Evolutionary conservation across 345 rosid species (phyloP).

Genomic region (Physaria fendleri): DNA sequence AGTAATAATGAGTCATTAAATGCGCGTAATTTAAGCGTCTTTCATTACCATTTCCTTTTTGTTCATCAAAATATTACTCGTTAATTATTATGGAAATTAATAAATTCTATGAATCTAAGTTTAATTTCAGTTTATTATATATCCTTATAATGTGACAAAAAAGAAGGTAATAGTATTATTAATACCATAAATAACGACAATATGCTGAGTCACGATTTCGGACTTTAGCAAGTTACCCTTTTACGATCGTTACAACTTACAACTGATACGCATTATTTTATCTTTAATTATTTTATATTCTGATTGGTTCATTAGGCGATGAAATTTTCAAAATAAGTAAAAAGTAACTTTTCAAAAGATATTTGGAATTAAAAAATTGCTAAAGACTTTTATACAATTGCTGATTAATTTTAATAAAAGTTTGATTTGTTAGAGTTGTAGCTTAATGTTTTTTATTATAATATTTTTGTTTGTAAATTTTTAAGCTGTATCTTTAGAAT

Average conservation of each 20-base stretch:
- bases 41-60: neutral
- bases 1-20: neutral
- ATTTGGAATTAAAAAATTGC: neutral
- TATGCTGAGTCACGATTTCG: constrained; percentile 3
- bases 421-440: no score
- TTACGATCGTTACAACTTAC: neutral
- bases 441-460: no score
- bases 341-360: no score
- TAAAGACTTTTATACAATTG: neutral
- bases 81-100: neutral
- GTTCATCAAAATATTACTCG: neutral
- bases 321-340: neutral
- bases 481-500: no score
- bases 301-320: neutral
- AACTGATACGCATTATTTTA: no score
- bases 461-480: no score
- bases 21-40: neutral
- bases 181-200: constrained; percentile 1
- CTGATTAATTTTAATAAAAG: neutral
- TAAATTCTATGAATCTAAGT: neutral
- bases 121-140: neutral
- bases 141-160: neutral
- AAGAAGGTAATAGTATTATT: neutral
- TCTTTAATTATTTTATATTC: no score
- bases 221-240: constrained; percentile 1